Evolutionary conservation across 495 filamentous ascomycete genomes (phyloP), one percentile per base, ranked within the genome.

Genomic region (Xylaria longipes): DNA sequence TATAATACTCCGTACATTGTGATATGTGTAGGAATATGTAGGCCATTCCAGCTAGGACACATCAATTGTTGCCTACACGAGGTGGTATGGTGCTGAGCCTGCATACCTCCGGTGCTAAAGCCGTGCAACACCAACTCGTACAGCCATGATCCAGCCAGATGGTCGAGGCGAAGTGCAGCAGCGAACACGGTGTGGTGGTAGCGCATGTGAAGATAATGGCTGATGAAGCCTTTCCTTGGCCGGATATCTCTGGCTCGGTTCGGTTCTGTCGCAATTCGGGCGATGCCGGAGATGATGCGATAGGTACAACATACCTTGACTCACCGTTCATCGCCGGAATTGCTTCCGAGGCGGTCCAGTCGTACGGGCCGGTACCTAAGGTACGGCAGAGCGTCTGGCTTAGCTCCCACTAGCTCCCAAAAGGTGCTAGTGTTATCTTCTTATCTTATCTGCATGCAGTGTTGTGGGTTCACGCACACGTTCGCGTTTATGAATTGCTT

Each of bases 281-380:
- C 69, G 69, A 65, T 71, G 61, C 61, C 69, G 69, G 69, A 71
- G 69, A 58, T 57, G 65, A 33, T 68, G 61, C 45, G 57, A 62
- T 41, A 39, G 22, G n/a, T 43, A 9, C 31, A 39, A 5, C n/a
- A 11, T 35, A 31, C 15, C 45, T 37, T 45, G 29, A 54, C 46
- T 41, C n/a, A 39, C 46, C 25, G 45, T 27, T 66, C 12, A 14
- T 12, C 63, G 31, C 45, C 64, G 35, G 33, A 67, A 39, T 54
- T 41, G 31, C 65, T 29, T 63, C n/a, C 20, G 33, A 17, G n/a
- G 17, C 9, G 48, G 35, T 39, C 29, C 46, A 65, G 63, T 65
- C 5, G 54, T 20, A 60, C 60, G 60, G 60, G 60, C 60, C 60
- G 60, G 60, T 41, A n/a, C n/a, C n/a, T n/a, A n/a, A n/a, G n/a